These are phyloP conservation scores for Aspergillus piperis DNA, from an alignment of 2,329 filamentous ascomycete species.

Conservation along the genomic window DNA sequence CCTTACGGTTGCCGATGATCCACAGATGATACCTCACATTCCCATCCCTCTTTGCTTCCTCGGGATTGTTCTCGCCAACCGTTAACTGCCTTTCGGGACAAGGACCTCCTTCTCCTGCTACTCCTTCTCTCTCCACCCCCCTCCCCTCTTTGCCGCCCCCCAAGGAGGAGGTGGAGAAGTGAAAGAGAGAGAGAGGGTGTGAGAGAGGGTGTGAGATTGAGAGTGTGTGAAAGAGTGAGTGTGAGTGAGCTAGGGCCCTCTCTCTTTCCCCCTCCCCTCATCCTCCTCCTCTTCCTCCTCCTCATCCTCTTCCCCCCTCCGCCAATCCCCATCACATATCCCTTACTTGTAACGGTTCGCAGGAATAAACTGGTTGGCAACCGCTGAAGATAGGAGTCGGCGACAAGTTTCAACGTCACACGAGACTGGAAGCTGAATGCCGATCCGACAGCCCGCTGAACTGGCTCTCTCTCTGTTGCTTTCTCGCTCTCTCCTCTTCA, in stretches of 20 bases:
- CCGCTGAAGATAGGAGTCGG: neutral
- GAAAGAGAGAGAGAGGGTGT: too few species aligned
- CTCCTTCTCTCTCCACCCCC: neutral
- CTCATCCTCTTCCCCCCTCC: neutral
- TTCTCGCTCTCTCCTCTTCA: too few species aligned
- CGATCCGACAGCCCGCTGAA: neutral
- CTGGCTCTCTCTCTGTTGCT: too few species aligned
- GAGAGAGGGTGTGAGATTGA: too few species aligned
- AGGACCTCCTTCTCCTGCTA: too few species aligned
- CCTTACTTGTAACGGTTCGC: slow-evolving; percentile 11
- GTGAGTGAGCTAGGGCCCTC: neutral
- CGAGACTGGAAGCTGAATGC: slow-evolving; percentile 1
- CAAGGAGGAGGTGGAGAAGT: neutral
- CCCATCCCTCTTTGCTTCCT: neutral
- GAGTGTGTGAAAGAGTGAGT: too few species aligned
- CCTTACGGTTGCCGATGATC: slow-evolving; percentile 3
- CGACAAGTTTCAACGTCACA: slow-evolving; percentile 10
- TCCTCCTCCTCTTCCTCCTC: too few species aligned
- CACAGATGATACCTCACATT: slow-evolving; percentile 9
- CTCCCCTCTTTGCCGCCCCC: neutral
- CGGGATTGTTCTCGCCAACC: neutral
- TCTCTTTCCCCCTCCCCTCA: neutral
- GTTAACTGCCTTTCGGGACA: neutral
- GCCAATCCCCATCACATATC: neutral
- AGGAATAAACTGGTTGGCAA: neutral